Conservation (phyloP, 495 filamentous ascomycete genomes). For the Talaromyces thailandensis region DNA sequence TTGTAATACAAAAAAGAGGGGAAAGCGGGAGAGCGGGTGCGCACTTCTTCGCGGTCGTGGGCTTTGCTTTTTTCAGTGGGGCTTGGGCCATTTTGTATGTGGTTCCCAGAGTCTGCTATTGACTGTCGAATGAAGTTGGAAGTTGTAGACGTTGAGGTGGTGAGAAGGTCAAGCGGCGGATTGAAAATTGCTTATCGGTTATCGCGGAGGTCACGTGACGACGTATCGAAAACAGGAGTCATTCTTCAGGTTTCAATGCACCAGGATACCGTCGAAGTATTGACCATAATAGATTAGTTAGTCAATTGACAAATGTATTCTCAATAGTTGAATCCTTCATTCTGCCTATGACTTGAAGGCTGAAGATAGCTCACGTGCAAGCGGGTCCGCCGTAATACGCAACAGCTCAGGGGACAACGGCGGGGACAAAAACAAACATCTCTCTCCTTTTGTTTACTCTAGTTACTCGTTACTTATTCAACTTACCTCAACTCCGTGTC, state of each 20-base stretch:
- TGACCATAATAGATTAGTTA: too few relatives aligned
- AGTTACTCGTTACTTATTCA: background rate
- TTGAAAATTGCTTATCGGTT: slow-evolving; percentile 7
- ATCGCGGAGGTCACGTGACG: slow-evolving; percentile 3
- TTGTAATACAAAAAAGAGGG: background rate
- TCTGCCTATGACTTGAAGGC: too few relatives aligned
- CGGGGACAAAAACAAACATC: slow-evolving; percentile 6
- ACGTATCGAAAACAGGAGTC: too few relatives aligned
- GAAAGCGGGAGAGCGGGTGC: slow-evolving; percentile 1
- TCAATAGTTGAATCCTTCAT: too few relatives aligned
- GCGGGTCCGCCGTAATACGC: too few relatives aligned
- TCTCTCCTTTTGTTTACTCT: background rate
- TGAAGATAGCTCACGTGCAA: background rate
- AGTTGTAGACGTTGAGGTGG: background rate
- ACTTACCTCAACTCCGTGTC: background rate
- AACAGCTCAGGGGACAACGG: background rate
- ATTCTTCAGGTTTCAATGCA: background rate
- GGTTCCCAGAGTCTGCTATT: background rate
- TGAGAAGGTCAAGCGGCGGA: background rate
- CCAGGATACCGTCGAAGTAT: too few relatives aligned
- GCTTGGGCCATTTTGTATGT: slow-evolving; percentile 26
- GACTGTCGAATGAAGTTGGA: slow-evolving; percentile 5
- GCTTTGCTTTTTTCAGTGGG: slow-evolving; percentile 27
- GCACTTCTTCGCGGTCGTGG: slow-evolving; percentile 24
- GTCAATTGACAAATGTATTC: background rate